phyloP scores from a whole-genome alignment of 2,329 filamentous ascomycete species.

The Chrysosphaeria jannelii region DNA sequence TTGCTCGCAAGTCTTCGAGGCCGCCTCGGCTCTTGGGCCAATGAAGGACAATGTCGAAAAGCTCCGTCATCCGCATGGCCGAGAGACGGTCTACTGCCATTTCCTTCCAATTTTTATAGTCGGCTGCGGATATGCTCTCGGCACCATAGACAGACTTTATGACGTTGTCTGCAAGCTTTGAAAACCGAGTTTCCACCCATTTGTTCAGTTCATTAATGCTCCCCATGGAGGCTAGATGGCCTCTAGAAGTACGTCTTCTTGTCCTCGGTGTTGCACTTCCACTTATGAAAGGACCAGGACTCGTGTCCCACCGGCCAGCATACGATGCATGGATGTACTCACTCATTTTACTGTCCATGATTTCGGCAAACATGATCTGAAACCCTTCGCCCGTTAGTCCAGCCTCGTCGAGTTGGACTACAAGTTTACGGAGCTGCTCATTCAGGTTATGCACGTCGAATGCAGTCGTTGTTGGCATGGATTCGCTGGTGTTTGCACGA shows the following conservation, averaged over 20 bases:
- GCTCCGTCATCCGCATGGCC: constrained; percentile 33
- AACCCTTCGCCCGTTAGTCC: constrained; percentile 39
- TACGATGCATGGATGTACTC: constrained; percentile 30
- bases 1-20: constrained; percentile 41
- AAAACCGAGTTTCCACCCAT: constrained; percentile 40
- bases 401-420: constrained; percentile 28
- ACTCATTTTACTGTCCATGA: constrained; percentile 35
- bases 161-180: constrained; percentile 30
- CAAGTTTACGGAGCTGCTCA: constrained; percentile 21
- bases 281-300: not conserved
- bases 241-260: no score
- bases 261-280: no score
- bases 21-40: constrained; percentile 46
- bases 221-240: constrained; percentile 3
- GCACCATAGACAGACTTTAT: constrained; percentile 10
- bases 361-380: constrained; percentile 39
- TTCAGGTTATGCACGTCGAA: constrained; percentile 10
- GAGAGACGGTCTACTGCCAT: constrained; percentile 39
- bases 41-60: constrained; percentile 50
- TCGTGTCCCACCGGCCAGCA: constrained; percentile 26
- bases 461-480: not conserved
- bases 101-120: constrained; percentile 39
- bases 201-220: constrained; percentile 27
- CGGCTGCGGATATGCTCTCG: constrained; percentile 15
- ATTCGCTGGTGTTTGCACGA: no score